Evolutionary conservation across 495 filamentous ascomycete genomes (phyloP).

Genomic region (Usnea hakonensis): DNA sequence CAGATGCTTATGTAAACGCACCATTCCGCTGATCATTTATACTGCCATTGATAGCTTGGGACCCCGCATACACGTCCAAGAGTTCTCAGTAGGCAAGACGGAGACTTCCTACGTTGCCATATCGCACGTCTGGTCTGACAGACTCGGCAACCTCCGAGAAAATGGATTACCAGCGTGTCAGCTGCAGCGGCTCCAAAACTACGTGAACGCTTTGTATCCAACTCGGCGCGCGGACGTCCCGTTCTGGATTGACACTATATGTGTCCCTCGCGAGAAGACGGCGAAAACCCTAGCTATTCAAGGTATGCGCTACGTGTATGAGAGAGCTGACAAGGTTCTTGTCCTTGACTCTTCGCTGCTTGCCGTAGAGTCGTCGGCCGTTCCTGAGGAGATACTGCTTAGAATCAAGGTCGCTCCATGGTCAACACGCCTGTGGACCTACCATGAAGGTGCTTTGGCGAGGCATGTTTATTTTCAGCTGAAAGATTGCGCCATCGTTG

Average conservation of each 20-base stretch:
- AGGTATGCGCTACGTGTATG: slow-evolving; percentile 2
- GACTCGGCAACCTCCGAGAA: slow-evolving; percentile 11
- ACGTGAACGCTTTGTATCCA: neutral
- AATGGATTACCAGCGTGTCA: slow-evolving; percentile 12
- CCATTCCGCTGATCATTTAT: no score
- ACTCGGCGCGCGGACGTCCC: neutral
- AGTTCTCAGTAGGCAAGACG: no score
- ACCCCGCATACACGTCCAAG: no score
- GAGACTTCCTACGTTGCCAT: slow-evolving; percentile 8
- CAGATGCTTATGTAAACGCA: no score
- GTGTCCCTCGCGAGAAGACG: slow-evolving; percentile 1
- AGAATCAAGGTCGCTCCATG: neutral
- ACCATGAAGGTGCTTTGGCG: neutral
- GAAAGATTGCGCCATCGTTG: no score
- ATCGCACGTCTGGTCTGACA: slow-evolving; percentile 19
- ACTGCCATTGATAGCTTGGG: no score
- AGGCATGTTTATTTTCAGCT: neutral
- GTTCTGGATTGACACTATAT: slow-evolving; percentile 16
- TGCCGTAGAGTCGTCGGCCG: neutral
- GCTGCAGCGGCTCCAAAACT: slow-evolving; percentile 2
- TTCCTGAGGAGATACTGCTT: neutral
- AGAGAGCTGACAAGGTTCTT: neutral
- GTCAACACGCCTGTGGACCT: slow-evolving; percentile 1
- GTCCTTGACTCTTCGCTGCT: slow-evolving; percentile 4
- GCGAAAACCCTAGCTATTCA: neutral